Evolutionary conservation across 495 filamentous ascomycete genomes (phyloP).

Genomic region (Neurospora sp.): DNA sequence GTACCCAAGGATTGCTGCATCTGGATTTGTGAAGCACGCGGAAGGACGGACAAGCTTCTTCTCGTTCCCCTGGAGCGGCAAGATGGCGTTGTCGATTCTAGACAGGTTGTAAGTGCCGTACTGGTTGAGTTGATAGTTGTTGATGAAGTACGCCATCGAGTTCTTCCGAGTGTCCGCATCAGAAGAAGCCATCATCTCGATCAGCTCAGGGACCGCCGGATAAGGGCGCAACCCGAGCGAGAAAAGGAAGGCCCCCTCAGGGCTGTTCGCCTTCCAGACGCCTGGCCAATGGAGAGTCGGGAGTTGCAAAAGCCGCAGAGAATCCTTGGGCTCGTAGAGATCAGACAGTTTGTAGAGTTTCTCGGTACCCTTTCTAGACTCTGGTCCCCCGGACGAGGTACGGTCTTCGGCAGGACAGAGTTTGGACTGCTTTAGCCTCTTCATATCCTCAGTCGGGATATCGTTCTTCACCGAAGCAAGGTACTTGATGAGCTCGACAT

Average conservation of each 20-base stretch:
- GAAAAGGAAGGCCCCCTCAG: slow-evolving; percentile 63
- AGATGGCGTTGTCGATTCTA: slow-evolving; percentile 49
- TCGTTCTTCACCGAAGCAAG: slow-evolving; percentile 81
- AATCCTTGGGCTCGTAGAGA: slow-evolving; percentile 72
- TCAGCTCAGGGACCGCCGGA: slow-evolving; percentile 59
- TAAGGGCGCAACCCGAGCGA: slow-evolving; percentile 58
- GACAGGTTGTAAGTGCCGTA: slow-evolving; percentile 55
- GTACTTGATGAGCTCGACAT: slow-evolving; percentile 90
- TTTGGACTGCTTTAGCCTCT: slow-evolving; percentile 60
- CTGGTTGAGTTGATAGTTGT: slow-evolving; percentile 63
- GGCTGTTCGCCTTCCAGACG: slow-evolving; percentile 46
- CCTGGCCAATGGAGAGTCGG: slow-evolving; percentile 83
- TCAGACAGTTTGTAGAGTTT: slow-evolving; percentile 71
- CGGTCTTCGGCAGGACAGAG: slow-evolving; percentile 71
- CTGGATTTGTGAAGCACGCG: slow-evolving; percentile 73
- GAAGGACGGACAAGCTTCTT: slow-evolving; percentile 55
- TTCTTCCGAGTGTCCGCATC: slow-evolving; percentile 48
- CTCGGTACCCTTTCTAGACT: slow-evolving; percentile 29
- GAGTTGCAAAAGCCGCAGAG: slow-evolving; percentile 56
- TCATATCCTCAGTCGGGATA: slow-evolving; percentile 76
- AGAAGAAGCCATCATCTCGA: slow-evolving; percentile 63
- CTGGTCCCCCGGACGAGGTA: slow-evolving; percentile 21
- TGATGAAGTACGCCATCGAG: slow-evolving; percentile 74
- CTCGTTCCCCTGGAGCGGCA: slow-evolving; percentile 60
- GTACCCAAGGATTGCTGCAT: slow-evolving; percentile 68